Base-by-base conservation (phyloP, 208 protist genomes). In the Paratrypanosoma confusum region DNA sequence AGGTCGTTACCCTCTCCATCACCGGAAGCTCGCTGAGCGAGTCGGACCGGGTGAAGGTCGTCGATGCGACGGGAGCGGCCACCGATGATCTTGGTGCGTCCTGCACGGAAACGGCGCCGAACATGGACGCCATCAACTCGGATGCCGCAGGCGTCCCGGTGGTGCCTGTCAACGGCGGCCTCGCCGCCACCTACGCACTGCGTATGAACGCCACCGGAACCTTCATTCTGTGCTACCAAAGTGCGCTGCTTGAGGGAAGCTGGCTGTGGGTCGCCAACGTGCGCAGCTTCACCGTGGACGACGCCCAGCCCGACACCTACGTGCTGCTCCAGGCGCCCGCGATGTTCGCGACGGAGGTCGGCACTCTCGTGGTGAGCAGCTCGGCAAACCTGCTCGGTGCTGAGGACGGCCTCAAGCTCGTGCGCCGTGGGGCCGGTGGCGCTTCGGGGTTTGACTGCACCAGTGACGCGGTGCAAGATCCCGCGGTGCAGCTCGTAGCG, bases 221-320 rank as follows among this genome's bases (percentile, higher is more conserved):
- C 7, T 85, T 79, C 44, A 60, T 89, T 14, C 42, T 93, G 31
- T 93, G 85, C 62, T 93, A 93, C 53, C 67, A 80, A 49, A 87
- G 77, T 47, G 56, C 36, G 10, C 5, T 45, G 17, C 24, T 73
- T 28, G 48, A 39, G 32, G 55, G 71, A 21, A 26, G 43, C 17
- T 93, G 84, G 81, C 26, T 52, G 13, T 89, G 65, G 45, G 66
- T 90, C 18, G 39, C 65, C 1, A 40, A 75, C 33, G 37, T 83
- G 11, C 17, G 59, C 21, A 49, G 49, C 32, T 93, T 93, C 50
- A 66, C 40, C 8, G 85, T 93, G 10, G 55, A 50, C n/a, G 24
- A 35, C 10, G 75, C 85, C 20, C 65, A 71, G 39, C 85, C 81
- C 16, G 69, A 59, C 1, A 20, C 22, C 42, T 90, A 85, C 53